Percentiles rank a stretch among this genome's conserved stretches.
Evolutionary conservation across 2,329 filamentous ascomycete species (phyloP).

Genomic region (Pseudocercospora fijiensis): DNA sequence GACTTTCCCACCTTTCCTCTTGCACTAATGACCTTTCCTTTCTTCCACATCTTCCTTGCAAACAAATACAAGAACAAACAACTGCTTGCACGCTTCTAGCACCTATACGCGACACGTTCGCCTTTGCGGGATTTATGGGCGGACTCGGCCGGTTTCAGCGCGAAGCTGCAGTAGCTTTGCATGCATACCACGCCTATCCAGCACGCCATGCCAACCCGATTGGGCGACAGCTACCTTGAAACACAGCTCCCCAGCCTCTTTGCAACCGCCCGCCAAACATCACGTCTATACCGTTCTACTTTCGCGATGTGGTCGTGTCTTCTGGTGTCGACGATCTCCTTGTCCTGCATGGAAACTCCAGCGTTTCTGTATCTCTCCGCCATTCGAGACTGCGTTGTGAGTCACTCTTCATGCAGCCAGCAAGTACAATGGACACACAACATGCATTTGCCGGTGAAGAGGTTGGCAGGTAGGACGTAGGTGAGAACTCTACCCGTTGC

Average conservation of each 20-base stretch:
- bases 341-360: slow-evolving; percentile 22
- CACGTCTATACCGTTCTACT: slow-evolving; percentile 35
- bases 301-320: slow-evolving; percentile 39
- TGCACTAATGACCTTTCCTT: not conserved
- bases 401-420: slow-evolving; percentile 32
- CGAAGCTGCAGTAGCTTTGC: slow-evolving; percentile 16
- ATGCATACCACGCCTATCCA: slow-evolving; percentile 3
- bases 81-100: slow-evolving; percentile 10
- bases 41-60: not conserved
- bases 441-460: slow-evolving; percentile 22
- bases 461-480: slow-evolving; percentile 20
- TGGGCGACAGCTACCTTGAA: slow-evolving; percentile 19
- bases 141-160: slow-evolving; percentile 15
- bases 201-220: slow-evolving; percentile 9
- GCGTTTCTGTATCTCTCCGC: slow-evolving; percentile 21
- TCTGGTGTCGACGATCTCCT: slow-evolving; percentile 21
- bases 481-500: slow-evolving; percentile 17
- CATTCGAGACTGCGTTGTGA: slow-evolving; percentile 27
- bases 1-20: not conserved
- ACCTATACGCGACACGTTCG: slow-evolving; percentile 13
- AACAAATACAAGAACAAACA: slow-evolving; percentile 10
- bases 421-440: slow-evolving; percentile 18
- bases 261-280: slow-evolving; percentile 32
- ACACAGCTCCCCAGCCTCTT: slow-evolving; percentile 38
- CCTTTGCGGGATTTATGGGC: slow-evolving; percentile 21